Base-by-base conservation (phyloP, 805 yeast species). In the Saccharomycopsis amapae region DNA sequence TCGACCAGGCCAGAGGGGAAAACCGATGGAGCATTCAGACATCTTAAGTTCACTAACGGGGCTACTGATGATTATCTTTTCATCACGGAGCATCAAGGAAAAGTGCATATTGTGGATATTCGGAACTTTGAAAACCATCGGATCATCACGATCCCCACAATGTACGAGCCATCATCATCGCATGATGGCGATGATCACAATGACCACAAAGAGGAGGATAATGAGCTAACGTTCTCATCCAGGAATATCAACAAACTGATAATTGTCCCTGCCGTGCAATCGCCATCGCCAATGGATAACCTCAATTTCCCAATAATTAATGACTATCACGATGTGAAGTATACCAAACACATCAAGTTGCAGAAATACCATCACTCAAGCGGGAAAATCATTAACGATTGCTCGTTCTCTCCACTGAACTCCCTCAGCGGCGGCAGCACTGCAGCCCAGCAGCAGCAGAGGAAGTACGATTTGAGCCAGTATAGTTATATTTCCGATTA, bases 41-140 rank as follows among this genome's bases (percentile, higher is more conserved):
- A 64, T 22, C 59, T 55, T 39, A 78, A 79, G 58, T 80, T 77
- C 53, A 69, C 84, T 20, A 68, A 72, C 31, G 15, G 17, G 13
- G 81, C 85, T 3, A 67, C 82, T 13, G 89, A 82, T 55, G 96
- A 89, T 61, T 62, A 87, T 49, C 65, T 89, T 46, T 75, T 84
- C 44, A 70, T 89, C 2, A 74, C 83, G 44, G 97, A 89, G 60
- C 96, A 89, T 55, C 82, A 79, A 44, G 94, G 95, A 0, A 71
- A 95, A 44, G 84, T 89, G 3, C 97, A 89, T 63, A 68, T 88
- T 46, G 68, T 89, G 23, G 96, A 89, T 60, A 72, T 87, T 22
- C 73, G 95, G 51, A 76, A 83, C 56, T 75, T 78, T 53, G 67
- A 72, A 48, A 79, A 83, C 54, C 90, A 85, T 58, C 90, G 84